Evolutionary conservation across 2,329 filamentous ascomycete species (phyloP).

Genomic region (Cytospora schulzeri): DNA sequence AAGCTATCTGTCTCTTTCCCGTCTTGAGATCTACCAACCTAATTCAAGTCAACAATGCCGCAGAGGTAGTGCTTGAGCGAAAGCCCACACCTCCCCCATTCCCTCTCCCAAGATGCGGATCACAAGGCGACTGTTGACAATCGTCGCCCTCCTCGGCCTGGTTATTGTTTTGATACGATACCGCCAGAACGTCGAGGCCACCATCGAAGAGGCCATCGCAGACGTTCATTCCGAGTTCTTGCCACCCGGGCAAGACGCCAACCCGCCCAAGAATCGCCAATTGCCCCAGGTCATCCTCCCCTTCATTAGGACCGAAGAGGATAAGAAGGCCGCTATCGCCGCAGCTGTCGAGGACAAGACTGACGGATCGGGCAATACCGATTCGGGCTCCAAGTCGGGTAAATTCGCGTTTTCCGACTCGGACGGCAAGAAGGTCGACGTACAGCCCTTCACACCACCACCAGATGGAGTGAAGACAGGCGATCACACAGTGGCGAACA

Average conservation of each 20-base stretch:
- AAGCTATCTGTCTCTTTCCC: not conserved
- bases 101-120: slow-evolving; percentile 21
- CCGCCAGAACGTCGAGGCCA: slow-evolving; percentile 25
- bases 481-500: not conserved
- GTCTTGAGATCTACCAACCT: not conserved
- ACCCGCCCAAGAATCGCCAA: slow-evolving; percentile 22
- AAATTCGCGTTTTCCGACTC: not conserved
- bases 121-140: slow-evolving; percentile 22
- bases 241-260: slow-evolving; percentile 25
- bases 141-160: slow-evolving; percentile 23
- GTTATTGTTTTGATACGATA: slow-evolving; percentile 25
- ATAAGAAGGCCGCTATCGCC: slow-evolving; percentile 9
- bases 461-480: not conserved
- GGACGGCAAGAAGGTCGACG: slow-evolving; percentile 5
- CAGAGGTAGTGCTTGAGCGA: slow-evolving; percentile 16
- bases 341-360: slow-evolving; percentile 9
- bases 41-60: slow-evolving; percentile 18
- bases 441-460: slow-evolving; percentile 9
- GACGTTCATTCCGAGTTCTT: slow-evolving; percentile 24
- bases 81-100: not conserved
- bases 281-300: slow-evolving; percentile 27
- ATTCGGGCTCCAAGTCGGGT: not conserved
- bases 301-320: slow-evolving; percentile 11
- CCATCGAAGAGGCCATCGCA: slow-evolving; percentile 26
- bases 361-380: not conserved